These are phyloP conservation scores for Termitomyces sp. DNA, from an alignment of 768 basidiomycete species.

Conservation along the genomic window DNA sequence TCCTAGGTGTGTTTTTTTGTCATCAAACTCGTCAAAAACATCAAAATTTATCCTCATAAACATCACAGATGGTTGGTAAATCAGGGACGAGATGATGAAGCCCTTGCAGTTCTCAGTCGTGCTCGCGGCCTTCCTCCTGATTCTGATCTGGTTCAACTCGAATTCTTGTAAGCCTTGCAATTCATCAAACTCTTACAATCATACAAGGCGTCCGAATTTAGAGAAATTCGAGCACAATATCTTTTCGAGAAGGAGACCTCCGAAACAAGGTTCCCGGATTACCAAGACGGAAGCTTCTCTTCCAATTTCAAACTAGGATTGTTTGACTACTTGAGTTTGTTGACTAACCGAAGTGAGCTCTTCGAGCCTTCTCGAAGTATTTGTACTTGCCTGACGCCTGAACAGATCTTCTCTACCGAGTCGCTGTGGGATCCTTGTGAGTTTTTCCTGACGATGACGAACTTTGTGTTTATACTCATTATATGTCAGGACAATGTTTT, in stretches of 20 bases:
- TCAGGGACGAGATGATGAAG: constrained; percentile 73
- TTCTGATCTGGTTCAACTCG: constrained; percentile 65
- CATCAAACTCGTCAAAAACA: background rate
- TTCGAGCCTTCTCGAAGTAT: background rate
- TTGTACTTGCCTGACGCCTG: background rate
- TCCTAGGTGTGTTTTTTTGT: constrained; percentile 43
- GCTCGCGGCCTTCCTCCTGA: constrained; percentile 56
- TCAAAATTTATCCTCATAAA: background rate
- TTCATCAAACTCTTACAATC: background rate
- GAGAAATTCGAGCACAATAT: constrained; percentile 72
- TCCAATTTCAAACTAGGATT: constrained; percentile 63
- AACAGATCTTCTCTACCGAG: constrained; percentile 56
- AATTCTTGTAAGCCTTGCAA: constrained; percentile 52
- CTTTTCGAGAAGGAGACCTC: constrained; percentile 69
- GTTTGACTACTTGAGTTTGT: constrained; percentile 57
- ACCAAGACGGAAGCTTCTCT: constrained; percentile 54
- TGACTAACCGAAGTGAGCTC: constrained; percentile 42
- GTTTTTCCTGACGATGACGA: constrained; percentile 10
- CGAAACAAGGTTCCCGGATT: constrained; percentile 53
- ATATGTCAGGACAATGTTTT: constrained; percentile 59
- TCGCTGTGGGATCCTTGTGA: constrained; percentile 57
- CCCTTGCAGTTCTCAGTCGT: constrained; percentile 56
- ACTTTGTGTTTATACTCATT: background rate
- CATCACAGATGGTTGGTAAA: constrained; percentile 67
- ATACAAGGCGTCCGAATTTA: constrained; percentile 16